These are phyloP conservation scores for Phalaenopsis aphrodite DNA, from an alignment of 106 monocot genomes.

Conservation along the genomic window DNA sequence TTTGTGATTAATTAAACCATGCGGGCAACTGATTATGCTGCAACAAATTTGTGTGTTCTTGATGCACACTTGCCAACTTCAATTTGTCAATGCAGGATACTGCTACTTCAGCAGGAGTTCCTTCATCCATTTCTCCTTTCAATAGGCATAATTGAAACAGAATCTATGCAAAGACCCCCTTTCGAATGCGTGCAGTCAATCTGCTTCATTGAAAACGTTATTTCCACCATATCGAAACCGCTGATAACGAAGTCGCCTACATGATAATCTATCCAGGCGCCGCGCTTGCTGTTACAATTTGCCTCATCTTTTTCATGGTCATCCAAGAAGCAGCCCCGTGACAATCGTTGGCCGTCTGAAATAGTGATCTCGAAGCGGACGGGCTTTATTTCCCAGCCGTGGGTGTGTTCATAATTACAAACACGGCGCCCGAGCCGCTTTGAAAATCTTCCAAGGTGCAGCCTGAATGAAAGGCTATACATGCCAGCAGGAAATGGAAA, in stretches of 20 bases:
- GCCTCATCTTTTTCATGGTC: conserved; percentile 25
- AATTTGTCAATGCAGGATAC: too few species aligned
- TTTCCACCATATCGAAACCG: conserved; percentile 21
- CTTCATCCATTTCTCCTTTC: background rate
- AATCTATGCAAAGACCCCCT: conserved; percentile 42
- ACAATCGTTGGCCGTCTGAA: conserved; percentile 34
- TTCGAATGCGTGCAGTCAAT: conserved; percentile 48
- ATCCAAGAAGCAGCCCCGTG: conserved; percentile 23
- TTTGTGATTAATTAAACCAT: too few species aligned
- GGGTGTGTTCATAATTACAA: conserved; percentile 34
- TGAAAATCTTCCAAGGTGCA: conserved; percentile 36
- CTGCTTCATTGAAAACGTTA: conserved; percentile 45
- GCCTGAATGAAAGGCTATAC: conserved; percentile 32
- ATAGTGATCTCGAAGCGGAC: conserved; percentile 30
- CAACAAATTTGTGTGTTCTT: too few species aligned
- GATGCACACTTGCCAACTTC: too few species aligned
- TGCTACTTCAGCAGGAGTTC: too few species aligned
- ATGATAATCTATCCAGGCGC: conserved; percentile 37
- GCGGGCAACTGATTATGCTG: too few species aligned
- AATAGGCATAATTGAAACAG: conserved; percentile 34
- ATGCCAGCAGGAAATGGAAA: conserved; percentile 32
- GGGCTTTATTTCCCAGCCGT: conserved; percentile 45
- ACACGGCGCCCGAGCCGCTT: conserved; percentile 25
- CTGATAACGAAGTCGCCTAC: conserved; percentile 29
- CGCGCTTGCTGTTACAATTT: conserved; percentile 21